Percentiles rank a stretch among this genome's conserved stretches.
phyloP scores from a whole-genome alignment of 305 asterid genomes.

The Ilex paraguariensis region DNA sequence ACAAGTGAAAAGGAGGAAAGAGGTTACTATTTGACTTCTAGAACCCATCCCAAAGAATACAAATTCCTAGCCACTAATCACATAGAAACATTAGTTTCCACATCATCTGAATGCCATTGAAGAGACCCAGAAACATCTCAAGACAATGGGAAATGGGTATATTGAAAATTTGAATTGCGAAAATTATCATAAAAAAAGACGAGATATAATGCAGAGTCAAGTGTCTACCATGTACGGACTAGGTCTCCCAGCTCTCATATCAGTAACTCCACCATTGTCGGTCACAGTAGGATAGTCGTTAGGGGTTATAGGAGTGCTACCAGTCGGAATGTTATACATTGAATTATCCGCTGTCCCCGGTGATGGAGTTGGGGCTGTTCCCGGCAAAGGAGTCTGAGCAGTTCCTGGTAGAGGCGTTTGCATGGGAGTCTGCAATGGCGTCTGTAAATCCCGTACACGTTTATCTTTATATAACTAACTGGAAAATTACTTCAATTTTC shows the following conservation, averaged over 20 bases:
- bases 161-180: too few species aligned
- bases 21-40: slow-evolving; percentile 11
- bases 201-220: background rate
- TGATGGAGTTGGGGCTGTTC: slow-evolving; percentile 60
- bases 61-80: too few species aligned
- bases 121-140: too few species aligned
- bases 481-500: too few species aligned
- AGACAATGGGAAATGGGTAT: too few species aligned
- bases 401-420: slow-evolving; percentile 85
- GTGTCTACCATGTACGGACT: slow-evolving; percentile 64
- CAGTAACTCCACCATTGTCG: slow-evolving; percentile 53
- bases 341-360: slow-evolving; percentile 67
- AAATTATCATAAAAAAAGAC: too few species aligned
- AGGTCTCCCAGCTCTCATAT: slow-evolving; percentile 68
- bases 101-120: too few species aligned
- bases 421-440: slow-evolving; percentile 42
- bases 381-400: slow-evolving; percentile 67
- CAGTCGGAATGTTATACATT: slow-evolving; percentile 64
- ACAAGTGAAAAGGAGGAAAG: slow-evolving; percentile 15
- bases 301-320: slow-evolving; percentile 89
- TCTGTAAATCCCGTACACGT: slow-evolving; percentile 18
- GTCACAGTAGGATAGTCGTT: slow-evolving; percentile 49
- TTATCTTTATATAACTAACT: too few species aligned
- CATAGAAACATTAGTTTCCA: too few species aligned
- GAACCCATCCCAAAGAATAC: slow-evolving; percentile 4